phyloP scores from a whole-genome alignment of 352 stramenopile species.

The Globisporangium alternatum region DNA sequence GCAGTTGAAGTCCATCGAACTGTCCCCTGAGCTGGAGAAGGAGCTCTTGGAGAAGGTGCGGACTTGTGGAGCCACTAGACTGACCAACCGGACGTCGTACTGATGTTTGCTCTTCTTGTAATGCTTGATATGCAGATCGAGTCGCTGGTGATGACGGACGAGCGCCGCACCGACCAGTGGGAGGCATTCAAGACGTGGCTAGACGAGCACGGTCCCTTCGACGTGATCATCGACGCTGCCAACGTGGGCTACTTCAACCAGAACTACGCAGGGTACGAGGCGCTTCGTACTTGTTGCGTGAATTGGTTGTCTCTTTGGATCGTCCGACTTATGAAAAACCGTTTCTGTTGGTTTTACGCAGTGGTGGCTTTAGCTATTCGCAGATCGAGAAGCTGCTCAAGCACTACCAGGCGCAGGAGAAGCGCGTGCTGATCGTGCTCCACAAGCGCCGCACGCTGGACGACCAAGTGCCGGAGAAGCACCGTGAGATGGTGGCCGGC shows the following conservation, averaged over 20 bases:
- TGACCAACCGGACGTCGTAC: background rate
- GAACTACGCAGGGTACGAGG: conserved; percentile 90
- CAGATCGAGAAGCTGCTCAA: conserved; percentile 94
- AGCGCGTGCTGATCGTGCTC: conserved; percentile 93
- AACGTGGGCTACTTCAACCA: conserved; percentile 98
- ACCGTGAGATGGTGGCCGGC: conserved; percentile 60
- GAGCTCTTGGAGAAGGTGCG: conserved; percentile 66
- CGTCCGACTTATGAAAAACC: conserved; percentile 11
- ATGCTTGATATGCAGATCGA: conserved; percentile 44
- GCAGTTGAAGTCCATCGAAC: conserved; percentile 65
- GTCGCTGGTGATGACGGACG: conserved; percentile 71
- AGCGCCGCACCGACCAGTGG: conserved; percentile 74
- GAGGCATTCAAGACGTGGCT: conserved; percentile 83
- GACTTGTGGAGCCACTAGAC: conserved; percentile 2
- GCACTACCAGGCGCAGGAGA: conserved; percentile 85
- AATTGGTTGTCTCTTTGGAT: background rate
- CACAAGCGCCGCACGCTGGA: conserved; percentile 93
- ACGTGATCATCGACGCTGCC: conserved; percentile 96
- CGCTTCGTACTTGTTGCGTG: conserved; percentile 8
- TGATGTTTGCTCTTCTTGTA: conserved; percentile 7
- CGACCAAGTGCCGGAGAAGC: conserved; percentile 79
- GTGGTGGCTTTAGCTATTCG: conserved; percentile 91
- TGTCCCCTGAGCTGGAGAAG: conserved; percentile 35
- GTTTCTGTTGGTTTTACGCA: conserved; percentile 19
- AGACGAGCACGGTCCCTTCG: conserved; percentile 65